A percentile compares a stretch with the other conserved stretches of the same genome.
Evolutionary conservation across 176 grass and related monocot genomes (phyloP).

Genomic region (Calamus simplicifolius): DNA sequence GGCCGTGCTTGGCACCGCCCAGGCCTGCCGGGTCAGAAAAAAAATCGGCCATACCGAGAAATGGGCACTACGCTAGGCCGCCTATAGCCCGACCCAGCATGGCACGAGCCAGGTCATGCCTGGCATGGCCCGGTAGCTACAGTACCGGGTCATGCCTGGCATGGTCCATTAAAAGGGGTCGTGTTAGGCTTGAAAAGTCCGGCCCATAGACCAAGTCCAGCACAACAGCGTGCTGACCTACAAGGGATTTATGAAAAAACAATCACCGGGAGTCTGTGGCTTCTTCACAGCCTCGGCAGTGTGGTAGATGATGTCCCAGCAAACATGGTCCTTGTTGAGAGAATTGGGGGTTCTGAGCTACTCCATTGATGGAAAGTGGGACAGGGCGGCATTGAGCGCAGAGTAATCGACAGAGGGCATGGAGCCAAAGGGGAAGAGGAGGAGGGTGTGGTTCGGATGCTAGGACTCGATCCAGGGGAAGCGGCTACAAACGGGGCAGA

Average conservation of each 20-base stretch:
- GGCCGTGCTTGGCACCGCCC: too few species aligned
- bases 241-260: constrained; percentile 45
- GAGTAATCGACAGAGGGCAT: constrained; percentile 43
- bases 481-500: constrained; percentile 22
- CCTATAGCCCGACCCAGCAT: too few species aligned
- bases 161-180: too few species aligned
- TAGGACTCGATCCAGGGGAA: constrained; percentile 60
- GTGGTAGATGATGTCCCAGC: constrained; percentile 79
- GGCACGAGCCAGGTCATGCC: too few species aligned
- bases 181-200: too few species aligned
- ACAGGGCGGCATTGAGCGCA: constrained; percentile 25
- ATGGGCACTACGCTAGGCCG: too few species aligned
- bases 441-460: constrained; percentile 55
- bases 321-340: constrained; percentile 80
- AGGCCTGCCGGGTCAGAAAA: too few species aligned
- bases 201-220: too few species aligned
- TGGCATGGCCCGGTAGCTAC: too few species aligned
- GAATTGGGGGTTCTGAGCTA: constrained; percentile 54
- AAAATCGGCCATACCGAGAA: too few species aligned
- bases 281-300: constrained; percentile 76
- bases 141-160: too few species aligned
- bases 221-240: too few species aligned
- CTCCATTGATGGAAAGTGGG: constrained; percentile 28
- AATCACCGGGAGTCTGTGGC: constrained; percentile 20
- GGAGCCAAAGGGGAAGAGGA: constrained; percentile 51